Evolutionary conservation across 75 land plant species (phyloP).

Genomic region (Cryptomeria japonica): DNA sequence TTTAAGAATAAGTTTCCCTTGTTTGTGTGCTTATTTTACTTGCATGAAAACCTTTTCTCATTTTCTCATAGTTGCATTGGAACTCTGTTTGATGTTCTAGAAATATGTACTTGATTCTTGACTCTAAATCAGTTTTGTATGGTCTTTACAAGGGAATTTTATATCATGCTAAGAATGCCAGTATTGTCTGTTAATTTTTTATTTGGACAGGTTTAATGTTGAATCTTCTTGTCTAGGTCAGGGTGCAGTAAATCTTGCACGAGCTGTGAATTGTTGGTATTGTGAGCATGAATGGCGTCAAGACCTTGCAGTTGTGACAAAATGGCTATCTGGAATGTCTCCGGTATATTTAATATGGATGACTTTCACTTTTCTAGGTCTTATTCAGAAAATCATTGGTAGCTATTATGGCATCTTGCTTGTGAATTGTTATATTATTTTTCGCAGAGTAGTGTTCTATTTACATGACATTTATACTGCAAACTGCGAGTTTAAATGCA

Average conservation of each 20-base stretch:
- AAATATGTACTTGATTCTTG: not conserved
- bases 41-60: not conserved
- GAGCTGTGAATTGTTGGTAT: conserved; percentile 86
- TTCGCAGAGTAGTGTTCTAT: not conserved
- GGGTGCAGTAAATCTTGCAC: conserved; percentile 91
- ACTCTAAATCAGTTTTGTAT: not conserved
- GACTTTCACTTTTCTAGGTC: not conserved
- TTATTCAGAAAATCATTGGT: not conserved
- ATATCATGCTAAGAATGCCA: not conserved
- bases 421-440: not conserved
- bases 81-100: not conserved
- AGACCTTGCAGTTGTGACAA: conserved; percentile 91
- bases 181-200: not conserved
- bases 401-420: not conserved
- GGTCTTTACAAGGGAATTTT: not conserved
- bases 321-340: conserved; percentile 86
- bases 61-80: not conserved
- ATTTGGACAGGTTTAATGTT: not conserved
- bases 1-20: not conserved
- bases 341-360: conserved; percentile 42
- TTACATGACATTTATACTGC: no score
- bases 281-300: conserved; percentile 97
- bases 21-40: not conserved
- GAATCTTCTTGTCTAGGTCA: conserved; percentile 22
- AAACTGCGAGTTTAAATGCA: no score